Evolutionary conservation across 2,329 filamentous ascomycete species (phyloP).

Genomic region (Diplodia scrobiculata): DNA sequence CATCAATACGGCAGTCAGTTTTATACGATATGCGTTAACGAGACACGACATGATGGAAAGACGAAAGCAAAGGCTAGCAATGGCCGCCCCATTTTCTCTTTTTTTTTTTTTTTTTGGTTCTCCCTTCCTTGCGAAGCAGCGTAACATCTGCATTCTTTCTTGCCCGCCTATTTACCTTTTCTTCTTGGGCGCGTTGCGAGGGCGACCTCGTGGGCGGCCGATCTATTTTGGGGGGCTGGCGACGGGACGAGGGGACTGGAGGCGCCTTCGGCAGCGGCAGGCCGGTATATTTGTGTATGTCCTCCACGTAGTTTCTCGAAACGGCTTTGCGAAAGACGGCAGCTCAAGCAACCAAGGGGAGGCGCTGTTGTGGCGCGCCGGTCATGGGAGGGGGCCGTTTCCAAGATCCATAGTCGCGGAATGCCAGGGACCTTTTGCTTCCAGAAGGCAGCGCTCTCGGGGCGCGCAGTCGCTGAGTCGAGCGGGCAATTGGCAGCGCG

Average conservation of each 20-base stretch:
- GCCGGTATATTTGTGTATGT: conserved; percentile 20
- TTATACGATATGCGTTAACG: conserved; percentile 31
- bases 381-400: conserved; percentile 26
- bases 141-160: conserved; percentile 19
- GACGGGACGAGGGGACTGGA: conserved; percentile 14
- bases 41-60: conserved; percentile 33
- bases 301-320: conserved; percentile 5
- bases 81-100: conserved; percentile 34
- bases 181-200: conserved; percentile 6
- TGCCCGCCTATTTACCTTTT: conserved; percentile 3
- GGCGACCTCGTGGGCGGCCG: conserved; percentile 17
- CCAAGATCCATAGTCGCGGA: conserved; percentile 25
- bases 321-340: conserved; percentile 1
- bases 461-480: neutral
- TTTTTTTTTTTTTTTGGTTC: neutral
- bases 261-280: conserved; percentile 9
- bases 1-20: conserved; percentile 31
- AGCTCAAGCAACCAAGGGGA: conserved; percentile 24
- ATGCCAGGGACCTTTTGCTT: conserved; percentile 21
- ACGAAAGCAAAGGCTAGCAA: conserved; percentile 42
- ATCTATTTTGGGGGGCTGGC: conserved; percentile 1
- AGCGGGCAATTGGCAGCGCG: conserved; percentile 23
- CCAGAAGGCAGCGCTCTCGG: neutral
- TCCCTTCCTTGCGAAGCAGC: conserved; percentile 11
- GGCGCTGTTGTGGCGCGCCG: conserved; percentile 19